A percentile compares a stretch with the other conserved stretches of the same genome.
Evolutionary conservation across 2,329 filamentous ascomycete genomes (phyloP).

Genomic region (Daldinia eschscholtzii): DNA sequence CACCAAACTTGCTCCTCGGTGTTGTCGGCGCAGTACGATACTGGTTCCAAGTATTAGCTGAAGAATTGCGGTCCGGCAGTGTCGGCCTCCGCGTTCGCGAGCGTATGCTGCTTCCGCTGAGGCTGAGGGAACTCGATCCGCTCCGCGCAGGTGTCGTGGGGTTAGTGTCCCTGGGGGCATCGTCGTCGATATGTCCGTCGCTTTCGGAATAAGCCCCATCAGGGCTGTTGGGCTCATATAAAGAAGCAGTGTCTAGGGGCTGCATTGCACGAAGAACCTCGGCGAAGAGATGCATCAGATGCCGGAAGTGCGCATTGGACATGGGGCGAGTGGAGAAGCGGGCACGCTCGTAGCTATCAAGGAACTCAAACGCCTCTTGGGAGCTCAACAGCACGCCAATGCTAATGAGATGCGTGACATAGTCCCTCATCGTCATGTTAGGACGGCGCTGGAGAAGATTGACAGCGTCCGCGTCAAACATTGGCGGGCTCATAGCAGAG

Average conservation of each 20-base stretch:
- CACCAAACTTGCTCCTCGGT: slow-evolving; percentile 57
- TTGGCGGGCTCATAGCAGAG: slow-evolving; percentile 55
- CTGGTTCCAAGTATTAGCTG: slow-evolving; percentile 59
- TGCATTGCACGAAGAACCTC: slow-evolving; percentile 82
- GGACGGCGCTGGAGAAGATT: slow-evolving; percentile 77
- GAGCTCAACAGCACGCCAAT: slow-evolving; percentile 69
- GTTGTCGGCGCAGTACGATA: slow-evolving; percentile 69
- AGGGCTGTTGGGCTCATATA: slow-evolving; percentile 55
- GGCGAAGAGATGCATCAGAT: slow-evolving; percentile 87
- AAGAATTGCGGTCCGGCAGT: slow-evolving; percentile 56
- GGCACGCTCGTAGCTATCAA: slow-evolving; percentile 83
- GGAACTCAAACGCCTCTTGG: slow-evolving; percentile 69
- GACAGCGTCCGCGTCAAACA: slow-evolving; percentile 76
- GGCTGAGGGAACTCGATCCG: slow-evolving; percentile 45
- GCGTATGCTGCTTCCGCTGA: slow-evolving; percentile 45
- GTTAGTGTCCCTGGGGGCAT: slow-evolving; percentile 59
- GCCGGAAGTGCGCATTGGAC: slow-evolving; percentile 77
- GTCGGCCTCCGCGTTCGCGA: slow-evolving; percentile 48
- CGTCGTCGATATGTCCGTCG: slow-evolving; percentile 53
- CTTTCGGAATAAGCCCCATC: slow-evolving; percentile 44
- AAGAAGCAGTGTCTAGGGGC: slow-evolving; percentile 66
- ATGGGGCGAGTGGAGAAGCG: slow-evolving; percentile 82
- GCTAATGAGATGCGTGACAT: slow-evolving; percentile 77
- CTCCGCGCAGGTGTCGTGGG: slow-evolving; percentile 56
- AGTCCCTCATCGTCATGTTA: slow-evolving; percentile 82